Base-by-base conservation (phyloP, 2,329 filamentous ascomycete species). In the Diaporthe vexans region DNA sequence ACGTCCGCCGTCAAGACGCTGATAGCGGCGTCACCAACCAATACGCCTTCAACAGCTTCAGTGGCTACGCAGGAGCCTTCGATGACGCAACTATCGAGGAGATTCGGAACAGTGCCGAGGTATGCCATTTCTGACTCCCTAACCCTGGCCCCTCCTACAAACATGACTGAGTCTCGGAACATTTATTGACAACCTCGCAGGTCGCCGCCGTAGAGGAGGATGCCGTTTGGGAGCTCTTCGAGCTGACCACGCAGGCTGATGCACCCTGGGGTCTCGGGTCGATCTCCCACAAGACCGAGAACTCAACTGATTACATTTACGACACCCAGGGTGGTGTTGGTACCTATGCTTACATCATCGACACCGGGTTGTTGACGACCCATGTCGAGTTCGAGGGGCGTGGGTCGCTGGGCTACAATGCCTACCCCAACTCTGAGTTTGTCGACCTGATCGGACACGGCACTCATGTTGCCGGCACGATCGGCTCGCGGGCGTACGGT, bases 61-160 rank as follows among this genome's bases (percentile, higher is more conserved):
- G 35, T 15, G 73, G 67, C 21, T 72, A 74, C 26, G 73, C 73
- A n/a, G 67, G 67, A 5, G 43, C 73, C 13, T 74, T 71, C 73
- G 95, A 97, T 78, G 94, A 94, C 26, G 88, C 86, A 71, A 92
- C 95, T 81, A 98, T 98, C 95, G 95, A 94, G 51, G 95, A 97
- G 80, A 92, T 99, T 70, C 91, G 97, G 63, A 91, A 46, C n/a
- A 74, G 73, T 10, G 46, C 57, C 24, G 67, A 74, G 56, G 73
- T 74, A 26, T 1, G 58, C 51, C 29, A 4, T 29, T 29, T 8
- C 33, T 21, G 4, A 9, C 1, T 21, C 7, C 7, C 3, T n/a
- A 3, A 6, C 26, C 11, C 46, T 51, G 8, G 19, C 21, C 3
- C 33, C 3, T 40, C 37, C 2, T 24, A 11, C 1, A 10, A 5